These are phyloP conservation scores for Clavulina sp. DNA, from an alignment of 768 basidiomycete species.

Conservation along the genomic window DNA sequence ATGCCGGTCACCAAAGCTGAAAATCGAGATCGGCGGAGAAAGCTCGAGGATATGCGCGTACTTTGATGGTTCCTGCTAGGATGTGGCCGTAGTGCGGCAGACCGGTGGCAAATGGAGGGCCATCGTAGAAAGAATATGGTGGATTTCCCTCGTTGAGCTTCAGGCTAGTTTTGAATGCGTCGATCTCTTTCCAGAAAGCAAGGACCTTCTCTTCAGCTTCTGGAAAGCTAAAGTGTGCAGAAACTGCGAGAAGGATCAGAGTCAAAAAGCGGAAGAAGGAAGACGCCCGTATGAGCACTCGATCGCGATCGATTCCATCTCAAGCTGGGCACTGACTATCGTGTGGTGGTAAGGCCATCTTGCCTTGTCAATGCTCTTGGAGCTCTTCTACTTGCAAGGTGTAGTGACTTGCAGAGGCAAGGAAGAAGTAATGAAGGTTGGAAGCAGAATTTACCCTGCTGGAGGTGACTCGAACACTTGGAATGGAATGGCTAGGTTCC, in stretches of 20 bases:
- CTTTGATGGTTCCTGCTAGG: conserved; percentile 86
- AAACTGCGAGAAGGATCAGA: conserved; percentile 28
- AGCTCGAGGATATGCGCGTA: conserved; percentile 20
- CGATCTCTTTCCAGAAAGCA: conserved; percentile 86
- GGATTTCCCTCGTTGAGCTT: conserved; percentile 84
- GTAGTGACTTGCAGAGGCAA: too few relatives aligned
- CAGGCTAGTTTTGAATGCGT: conserved; percentile 89
- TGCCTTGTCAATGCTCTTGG: too few relatives aligned
- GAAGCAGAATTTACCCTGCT: too few relatives aligned
- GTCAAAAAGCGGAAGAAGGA: neutral
- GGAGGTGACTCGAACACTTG: too few relatives aligned
- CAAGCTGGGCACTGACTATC: conserved; percentile 34
- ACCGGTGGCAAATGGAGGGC: conserved; percentile 93
- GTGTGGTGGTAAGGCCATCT: conserved; percentile 52
- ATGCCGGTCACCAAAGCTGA: neutral
- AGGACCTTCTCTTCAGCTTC: conserved; percentile 84
- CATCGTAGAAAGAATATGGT: conserved; percentile 90
- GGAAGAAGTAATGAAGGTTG: too few relatives aligned
- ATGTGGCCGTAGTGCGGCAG: conserved; percentile 93
- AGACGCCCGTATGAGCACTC: neutral
- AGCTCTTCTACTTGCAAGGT: too few relatives aligned
- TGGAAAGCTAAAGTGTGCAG: conserved; percentile 62
- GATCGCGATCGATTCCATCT: neutral
- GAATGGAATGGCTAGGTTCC: too few relatives aligned
- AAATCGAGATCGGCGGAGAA: conserved; percentile 6